These are phyloP conservation scores for Dipsacomyces acuminosporus DNA, from an alignment of 371 early-diverging fungal species.

Conservation along the genomic window DNA sequence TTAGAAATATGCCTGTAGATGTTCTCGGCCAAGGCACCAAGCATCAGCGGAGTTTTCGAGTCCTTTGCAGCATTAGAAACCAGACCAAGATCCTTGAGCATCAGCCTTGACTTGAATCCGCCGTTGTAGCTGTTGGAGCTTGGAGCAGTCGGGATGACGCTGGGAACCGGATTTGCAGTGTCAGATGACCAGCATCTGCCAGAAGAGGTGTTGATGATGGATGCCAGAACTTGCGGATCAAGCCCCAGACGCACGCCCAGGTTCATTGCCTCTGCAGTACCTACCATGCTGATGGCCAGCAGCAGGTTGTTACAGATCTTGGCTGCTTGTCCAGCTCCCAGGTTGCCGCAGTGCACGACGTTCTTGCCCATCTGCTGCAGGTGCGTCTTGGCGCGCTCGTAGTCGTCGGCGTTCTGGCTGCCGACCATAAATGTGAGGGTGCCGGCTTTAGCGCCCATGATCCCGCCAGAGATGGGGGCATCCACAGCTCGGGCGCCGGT, in stretches of 20 bases:
- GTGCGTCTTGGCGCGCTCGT: constrained; percentile 62
- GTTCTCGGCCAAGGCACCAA: constrained; percentile 74
- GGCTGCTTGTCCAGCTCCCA: constrained; percentile 89
- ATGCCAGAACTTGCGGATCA: constrained; percentile 78
- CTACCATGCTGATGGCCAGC: constrained; percentile 91
- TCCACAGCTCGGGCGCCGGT: constrained; percentile 74
- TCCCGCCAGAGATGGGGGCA: constrained; percentile 96
- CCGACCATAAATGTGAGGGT: constrained; percentile 98
- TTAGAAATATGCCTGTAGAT: constrained; percentile 68
- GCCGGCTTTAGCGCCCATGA: constrained; percentile 83
- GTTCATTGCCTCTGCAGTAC: constrained; percentile 86
- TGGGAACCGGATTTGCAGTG: constrained; percentile 88
- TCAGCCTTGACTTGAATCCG: constrained; percentile 84
- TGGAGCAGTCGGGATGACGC: constrained; percentile 68
- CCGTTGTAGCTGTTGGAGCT: constrained; percentile 80
- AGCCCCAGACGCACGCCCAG: constrained; percentile 84
- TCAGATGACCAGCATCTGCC: constrained; percentile 94
- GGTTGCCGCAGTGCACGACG: constrained; percentile 83
- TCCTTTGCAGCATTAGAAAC: constrained; percentile 85
- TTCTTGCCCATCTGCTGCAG: constrained; percentile 88
- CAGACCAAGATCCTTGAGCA: constrained; percentile 92
- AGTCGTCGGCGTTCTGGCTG: constrained; percentile 53
- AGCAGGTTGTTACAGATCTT: constrained; percentile 98
- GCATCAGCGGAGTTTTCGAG: constrained; percentile 60
- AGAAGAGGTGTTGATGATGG: constrained; percentile 81